These are phyloP conservation scores for Voacanga thouarsii DNA, from an alignment of 257 asterid species.

Conservation along the genomic window DNA sequence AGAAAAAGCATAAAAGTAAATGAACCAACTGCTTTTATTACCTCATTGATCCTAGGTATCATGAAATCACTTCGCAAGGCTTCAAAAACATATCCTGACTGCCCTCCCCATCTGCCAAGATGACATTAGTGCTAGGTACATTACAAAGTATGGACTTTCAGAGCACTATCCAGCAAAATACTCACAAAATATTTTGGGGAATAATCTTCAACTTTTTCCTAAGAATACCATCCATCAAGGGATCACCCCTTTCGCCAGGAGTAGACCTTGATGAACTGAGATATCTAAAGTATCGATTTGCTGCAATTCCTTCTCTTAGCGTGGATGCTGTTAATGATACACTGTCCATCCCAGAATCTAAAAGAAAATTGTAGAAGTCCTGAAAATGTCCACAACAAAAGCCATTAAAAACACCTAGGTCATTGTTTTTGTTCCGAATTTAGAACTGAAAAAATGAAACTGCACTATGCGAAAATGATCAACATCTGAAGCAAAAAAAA, in stretches of 20 bases:
- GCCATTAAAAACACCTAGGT: not conserved
- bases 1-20: no score
- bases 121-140: not conserved
- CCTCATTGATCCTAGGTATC: slow-evolving; percentile 85
- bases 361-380: slow-evolving; percentile 86
- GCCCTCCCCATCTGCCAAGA: slow-evolving; percentile 74
- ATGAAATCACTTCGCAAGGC: slow-evolving; percentile 70
- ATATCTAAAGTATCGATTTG: slow-evolving; percentile 61
- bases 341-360: slow-evolving; percentile 72
- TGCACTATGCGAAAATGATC: no score
- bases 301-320: slow-evolving; percentile 35
- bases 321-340: slow-evolving; percentile 52
- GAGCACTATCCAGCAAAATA: not conserved
- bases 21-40: slow-evolving; percentile 8
- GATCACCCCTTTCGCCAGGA: slow-evolving; percentile 45
- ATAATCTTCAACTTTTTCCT: slow-evolving; percentile 73
- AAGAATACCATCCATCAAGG: slow-evolving; percentile 72
- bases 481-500: not conserved
- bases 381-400: slow-evolving; percentile 16
- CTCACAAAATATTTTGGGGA: slow-evolving; percentile 58
- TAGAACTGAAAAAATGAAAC: no score
- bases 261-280: slow-evolving; percentile 36
- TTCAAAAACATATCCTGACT: slow-evolving; percentile 46
- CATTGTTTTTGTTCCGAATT: no score
- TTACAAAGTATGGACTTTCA: no score